Conservation (phyloP, 2,329 filamentous ascomycete genomes). For the Aureobasidium sp. region DNA sequence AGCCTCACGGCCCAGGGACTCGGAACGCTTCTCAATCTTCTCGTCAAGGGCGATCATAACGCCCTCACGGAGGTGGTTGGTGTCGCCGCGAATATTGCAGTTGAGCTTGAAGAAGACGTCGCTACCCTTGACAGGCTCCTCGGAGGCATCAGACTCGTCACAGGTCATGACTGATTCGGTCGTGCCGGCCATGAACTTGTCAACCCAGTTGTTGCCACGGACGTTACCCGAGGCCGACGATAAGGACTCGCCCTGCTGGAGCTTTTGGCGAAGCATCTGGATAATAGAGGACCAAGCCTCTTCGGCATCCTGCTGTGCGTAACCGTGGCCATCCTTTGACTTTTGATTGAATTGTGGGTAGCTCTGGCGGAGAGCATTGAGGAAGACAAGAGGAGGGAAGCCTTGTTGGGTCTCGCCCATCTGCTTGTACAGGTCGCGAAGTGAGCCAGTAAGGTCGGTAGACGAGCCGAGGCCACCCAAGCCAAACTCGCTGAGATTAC, state of each 20-base stretch:
- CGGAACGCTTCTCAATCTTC: constrained; percentile 84
- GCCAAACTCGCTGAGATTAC: constrained; percentile 46
- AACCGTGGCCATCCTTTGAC: constrained; percentile 72
- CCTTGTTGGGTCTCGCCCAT: constrained; percentile 86
- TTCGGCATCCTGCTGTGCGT: constrained; percentile 96
- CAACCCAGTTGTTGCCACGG: constrained; percentile 45
- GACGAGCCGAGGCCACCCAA: constrained; percentile 53
- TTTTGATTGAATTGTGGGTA: constrained; percentile 93
- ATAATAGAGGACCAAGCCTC: constrained; percentile 97
- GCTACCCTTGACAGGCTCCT: constrained; percentile 58
- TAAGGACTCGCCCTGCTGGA: constrained; percentile 50
- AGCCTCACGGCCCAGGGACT: constrained; percentile 67
- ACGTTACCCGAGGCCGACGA: constrained; percentile 50
- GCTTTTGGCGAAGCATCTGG: constrained; percentile 69
- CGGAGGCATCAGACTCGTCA: constrained; percentile 71
- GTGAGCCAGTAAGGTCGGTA: constrained; percentile 65
- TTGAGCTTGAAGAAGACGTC: constrained; percentile 88
- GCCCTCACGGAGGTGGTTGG: constrained; percentile 86
- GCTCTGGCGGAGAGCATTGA: constrained; percentile 67
- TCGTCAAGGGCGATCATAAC: constrained; percentile 75
- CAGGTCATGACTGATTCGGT: constrained; percentile 75
- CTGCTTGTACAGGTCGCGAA: constrained; percentile 77
- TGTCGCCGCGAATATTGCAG: constrained; percentile 83
- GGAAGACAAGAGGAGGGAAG: constrained; percentile 76
- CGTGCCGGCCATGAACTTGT: constrained; percentile 80